A percentile compares a stretch with the other conserved stretches of the same genome.
Conservation (phyloP, 192 early-diverging fungal species). For the Mortierella antarctica region DNA sequence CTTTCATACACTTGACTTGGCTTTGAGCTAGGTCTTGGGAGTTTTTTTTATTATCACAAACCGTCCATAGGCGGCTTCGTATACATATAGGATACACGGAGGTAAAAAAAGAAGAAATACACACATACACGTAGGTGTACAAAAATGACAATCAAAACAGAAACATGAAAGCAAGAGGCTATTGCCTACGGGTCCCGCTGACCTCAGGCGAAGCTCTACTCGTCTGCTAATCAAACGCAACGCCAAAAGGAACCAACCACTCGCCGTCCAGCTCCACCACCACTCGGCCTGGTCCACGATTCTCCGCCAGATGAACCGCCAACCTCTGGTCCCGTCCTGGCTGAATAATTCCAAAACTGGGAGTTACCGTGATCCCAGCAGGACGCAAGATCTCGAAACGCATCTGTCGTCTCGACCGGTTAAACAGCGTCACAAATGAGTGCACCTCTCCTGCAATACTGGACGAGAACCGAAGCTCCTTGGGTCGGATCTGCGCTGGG, state of each 20-base stretch:
- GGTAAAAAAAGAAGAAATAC: too few species aligned
- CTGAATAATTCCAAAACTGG: conserved; percentile 25
- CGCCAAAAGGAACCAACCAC: conserved; percentile 23
- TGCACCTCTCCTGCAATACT: conserved; percentile 22
- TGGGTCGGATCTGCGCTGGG: conserved; percentile 41
- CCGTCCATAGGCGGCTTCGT: too few species aligned
- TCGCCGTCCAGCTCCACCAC: conserved; percentile 38
- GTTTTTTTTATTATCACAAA: too few species aligned
- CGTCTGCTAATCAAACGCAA: conserved; percentile 22
- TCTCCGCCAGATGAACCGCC: conserved; percentile 26
- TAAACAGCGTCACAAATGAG: conserved; percentile 28
- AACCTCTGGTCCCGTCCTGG: conserved; percentile 37
- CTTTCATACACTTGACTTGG: too few species aligned
- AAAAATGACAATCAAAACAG: too few species aligned
- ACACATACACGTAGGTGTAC: too few species aligned
- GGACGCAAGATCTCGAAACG: conserved; percentile 36
- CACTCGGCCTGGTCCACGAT: conserved; percentile 24
- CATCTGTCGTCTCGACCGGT: conserved; percentile 31
- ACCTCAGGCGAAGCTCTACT: too few species aligned
- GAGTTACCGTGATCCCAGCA: conserved; percentile 27
- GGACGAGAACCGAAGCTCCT: conserved; percentile 20
- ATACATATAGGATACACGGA: too few species aligned
- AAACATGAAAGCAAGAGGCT: too few species aligned
- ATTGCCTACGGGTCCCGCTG: too few species aligned
- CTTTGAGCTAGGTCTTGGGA: too few species aligned